Base-by-base conservation (phyloP, 768 basidiomycete genomes). In the Hydnum rufescens region DNA sequence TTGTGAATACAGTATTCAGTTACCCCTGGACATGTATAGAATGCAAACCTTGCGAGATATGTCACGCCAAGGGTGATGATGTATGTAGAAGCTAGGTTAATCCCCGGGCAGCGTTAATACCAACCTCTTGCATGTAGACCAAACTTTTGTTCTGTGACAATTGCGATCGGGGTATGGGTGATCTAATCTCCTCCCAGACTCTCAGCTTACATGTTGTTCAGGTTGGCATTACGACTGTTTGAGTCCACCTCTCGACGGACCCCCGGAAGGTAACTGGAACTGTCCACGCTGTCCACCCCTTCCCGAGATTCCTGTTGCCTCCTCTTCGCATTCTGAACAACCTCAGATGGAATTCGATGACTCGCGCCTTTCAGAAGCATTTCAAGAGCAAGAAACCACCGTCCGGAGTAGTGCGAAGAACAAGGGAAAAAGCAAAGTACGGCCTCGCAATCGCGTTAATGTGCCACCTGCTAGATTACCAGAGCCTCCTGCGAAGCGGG, bases 11-110 rank as follows among this genome's bases (percentile, higher is more conserved):
- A n/a, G 68, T 90, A 49, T 70, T 72, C 53, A 70, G 71, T 26
- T 92, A 92, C 63, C 68, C 72, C 16, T 96, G 92, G 92, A 74
- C 75, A 55, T 97, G 92, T 62, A 73, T 78, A 32, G 86, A 90
- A 58, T 95, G 92, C 69, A 95, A 93, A 69, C 78, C 70, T 53
- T 97, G 92, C 63, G 86, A 90, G 67, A 69, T 87, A 53, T 96
- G 92, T 62, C 66, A 73, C 43, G 68, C 77, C 60, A 89, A 90
- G 62, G 86, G 83, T 22, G 82, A 88, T 64, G 88, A 90, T 65
- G 92, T 93, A 66, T 67, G 87, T 70, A 2, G 36, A 16, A 8
- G 13, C 25, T 29, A 48, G 32, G 22, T 31, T 19, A 39, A 26
- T 51, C 50, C 56, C 31, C 31, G 51, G 53, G 32, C 54, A 57